A percentile compares a stretch with the other conserved stretches of the same genome.
These are phyloP conservation scores for Deinandra increscens DNA, from an alignment of 129 eudicot species.

Conservation along the genomic window DNA sequence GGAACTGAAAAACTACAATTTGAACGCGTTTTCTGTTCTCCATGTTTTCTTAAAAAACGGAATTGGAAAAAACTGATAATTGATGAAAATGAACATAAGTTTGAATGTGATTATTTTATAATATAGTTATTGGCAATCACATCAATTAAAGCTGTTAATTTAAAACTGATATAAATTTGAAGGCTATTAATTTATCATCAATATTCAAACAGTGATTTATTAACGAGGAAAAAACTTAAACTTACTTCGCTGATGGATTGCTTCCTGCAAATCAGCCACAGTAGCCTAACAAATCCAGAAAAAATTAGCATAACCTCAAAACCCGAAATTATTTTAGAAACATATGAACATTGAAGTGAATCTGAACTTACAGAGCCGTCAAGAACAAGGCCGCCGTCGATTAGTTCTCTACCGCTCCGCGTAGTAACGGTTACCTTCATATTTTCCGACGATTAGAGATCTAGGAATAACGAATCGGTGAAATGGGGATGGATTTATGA, in stretches of 20 bases:
- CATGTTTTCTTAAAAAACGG: too few species aligned
- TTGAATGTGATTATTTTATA: not conserved
- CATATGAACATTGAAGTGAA: not conserved
- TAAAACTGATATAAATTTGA: not conserved
- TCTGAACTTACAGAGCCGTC: constrained; percentile 59
- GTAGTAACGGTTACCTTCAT: constrained; percentile 84
- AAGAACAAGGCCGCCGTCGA: constrained; percentile 85
- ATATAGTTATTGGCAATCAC: too few species aligned
- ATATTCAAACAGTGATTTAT: not conserved
- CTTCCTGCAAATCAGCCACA: constrained; percentile 96
- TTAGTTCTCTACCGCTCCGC: constrained; percentile 78
- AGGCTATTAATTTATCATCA: not conserved
- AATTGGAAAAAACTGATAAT: not conserved
- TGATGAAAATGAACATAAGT: not conserved
- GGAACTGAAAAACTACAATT: too few species aligned
- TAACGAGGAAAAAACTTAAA: not conserved
- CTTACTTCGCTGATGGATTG: constrained; percentile 81
- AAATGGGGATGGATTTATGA: not conserved
- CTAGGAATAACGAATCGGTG: not conserved
- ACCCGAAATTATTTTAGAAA: constrained; percentile 7
- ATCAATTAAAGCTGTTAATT: not conserved
- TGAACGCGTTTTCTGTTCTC: too few species aligned
- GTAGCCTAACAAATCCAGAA: constrained; percentile 56
- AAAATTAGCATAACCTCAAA: constrained; percentile 17
- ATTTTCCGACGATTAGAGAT: constrained; percentile 26